phyloP scores from a whole-genome alignment of 2,329 filamentous ascomycete genomes.

The Berkeleyomyces rouxiae region DNA sequence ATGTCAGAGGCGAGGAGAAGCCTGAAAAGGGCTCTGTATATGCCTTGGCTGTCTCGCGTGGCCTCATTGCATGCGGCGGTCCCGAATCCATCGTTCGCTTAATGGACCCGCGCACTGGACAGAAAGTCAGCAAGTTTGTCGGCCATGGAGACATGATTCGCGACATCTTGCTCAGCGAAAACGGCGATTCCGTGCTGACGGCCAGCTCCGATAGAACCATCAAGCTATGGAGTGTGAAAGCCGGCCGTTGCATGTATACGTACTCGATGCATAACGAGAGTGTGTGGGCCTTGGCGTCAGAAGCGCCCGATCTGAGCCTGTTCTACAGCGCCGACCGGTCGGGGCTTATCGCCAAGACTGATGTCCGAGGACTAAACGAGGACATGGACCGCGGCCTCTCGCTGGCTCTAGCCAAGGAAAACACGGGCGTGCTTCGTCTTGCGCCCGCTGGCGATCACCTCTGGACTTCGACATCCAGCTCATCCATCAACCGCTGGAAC shows the following conservation, averaged over 20 bases:
- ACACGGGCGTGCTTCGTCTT: conserved; percentile 59
- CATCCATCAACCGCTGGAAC: conserved; percentile 82
- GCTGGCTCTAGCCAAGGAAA: conserved; percentile 80
- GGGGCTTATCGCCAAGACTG: conserved; percentile 89
- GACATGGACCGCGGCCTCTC: conserved; percentile 74
- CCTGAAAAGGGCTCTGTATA: conserved; percentile 91
- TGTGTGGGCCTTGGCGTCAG: conserved; percentile 88
- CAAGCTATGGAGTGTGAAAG: conserved; percentile 94
- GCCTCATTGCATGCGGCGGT: conserved; percentile 76
- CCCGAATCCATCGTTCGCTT: conserved; percentile 85
- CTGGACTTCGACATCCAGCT: conserved; percentile 81
- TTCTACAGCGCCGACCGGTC: conserved; percentile 94
- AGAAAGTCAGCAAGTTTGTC: conserved; percentile 87
- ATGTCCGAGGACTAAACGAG: conserved; percentile 53
- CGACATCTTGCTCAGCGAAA: conserved; percentile 74
- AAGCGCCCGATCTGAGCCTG: conserved; percentile 66
- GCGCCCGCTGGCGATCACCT: conserved; percentile 58
- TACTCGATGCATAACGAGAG: conserved; percentile 98
- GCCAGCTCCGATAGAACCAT: conserved; percentile 92
- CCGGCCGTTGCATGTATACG: conserved; percentile 91
- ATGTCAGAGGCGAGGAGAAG: conserved; percentile 67
- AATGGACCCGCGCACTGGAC: conserved; percentile 79
- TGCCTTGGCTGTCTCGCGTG: conserved; percentile 63
- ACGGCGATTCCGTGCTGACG: conserved; percentile 81
- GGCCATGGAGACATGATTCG: conserved; percentile 92